Base-by-base conservation (phyloP, 352 stramenopile genomes). In the Pythium biforme region DNA sequence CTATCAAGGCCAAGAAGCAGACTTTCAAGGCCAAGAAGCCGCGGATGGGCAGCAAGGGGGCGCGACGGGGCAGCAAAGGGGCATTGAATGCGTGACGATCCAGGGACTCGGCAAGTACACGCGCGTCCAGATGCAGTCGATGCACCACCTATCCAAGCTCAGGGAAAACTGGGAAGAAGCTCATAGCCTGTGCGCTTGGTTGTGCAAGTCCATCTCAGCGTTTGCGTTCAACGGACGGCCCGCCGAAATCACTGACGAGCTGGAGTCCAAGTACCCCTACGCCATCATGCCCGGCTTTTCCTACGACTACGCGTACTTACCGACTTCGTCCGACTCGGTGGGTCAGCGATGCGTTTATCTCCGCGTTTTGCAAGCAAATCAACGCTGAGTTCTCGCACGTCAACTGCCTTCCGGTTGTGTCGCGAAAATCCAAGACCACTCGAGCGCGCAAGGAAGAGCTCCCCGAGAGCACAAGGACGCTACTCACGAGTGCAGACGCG, bases 241-340 rank as follows among this genome's bases (percentile, higher is more conserved):
- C 7, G 11, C 20, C 19, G 17, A 41, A 9, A 59, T 59, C 14
- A 39, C 39, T 2, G 40, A 6, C 37, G 53, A 59, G 26, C 37
- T 59, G 4, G 53, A 59, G 25, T 29, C 23, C 3, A 59, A 46
- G 26, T 59, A 41, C 40, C 53, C 53, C 6, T 49, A 59, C 27
- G 39, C 2, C 2, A 6, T 47, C 4, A 51, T 59, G 7, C 53
- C 53, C 17, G 37, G 53, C 40, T 49, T 51, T n/a, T 3, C 39
- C 2, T 8, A 51, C 22, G 31, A 49, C n/a, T 59, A 51, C 26
- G 41, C 25, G 15, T 58, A 37, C 34, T 1, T 51, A 59, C 26
- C 53, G 53, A 0, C 9, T 58, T 2, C 31, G 33, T 9, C 52
- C 52, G 23, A 25, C 15, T 4, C 23, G 15, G 19, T 59, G 53